These are phyloP conservation scores for Saxophila tyrrhenica DNA, from an alignment of 495 filamentous ascomycete species.

Conservation along the genomic window DNA sequence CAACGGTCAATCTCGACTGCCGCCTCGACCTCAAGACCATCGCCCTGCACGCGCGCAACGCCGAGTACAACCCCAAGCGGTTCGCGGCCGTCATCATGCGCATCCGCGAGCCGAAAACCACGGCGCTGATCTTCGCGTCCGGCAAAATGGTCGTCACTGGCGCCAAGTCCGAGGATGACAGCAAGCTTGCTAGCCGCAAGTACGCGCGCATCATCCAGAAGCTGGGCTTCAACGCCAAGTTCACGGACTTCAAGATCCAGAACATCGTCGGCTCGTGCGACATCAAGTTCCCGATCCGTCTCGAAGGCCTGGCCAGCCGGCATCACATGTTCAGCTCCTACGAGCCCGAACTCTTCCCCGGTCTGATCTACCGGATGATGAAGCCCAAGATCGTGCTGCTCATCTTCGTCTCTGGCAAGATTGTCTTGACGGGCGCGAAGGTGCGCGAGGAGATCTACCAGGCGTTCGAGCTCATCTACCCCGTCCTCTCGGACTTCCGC, in stretches of 20 bases:
- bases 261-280: slow-evolving; percentile 98
- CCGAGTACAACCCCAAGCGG: slow-evolving; percentile 98
- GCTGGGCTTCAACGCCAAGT: slow-evolving; percentile 98
- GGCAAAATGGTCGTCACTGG: slow-evolving; percentile 99
- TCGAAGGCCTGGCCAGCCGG: slow-evolving; percentile 87
- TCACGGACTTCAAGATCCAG: slow-evolving; percentile 99
- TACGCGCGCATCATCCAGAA: slow-evolving; percentile 99
- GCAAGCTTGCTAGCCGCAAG: slow-evolving; percentile 91
- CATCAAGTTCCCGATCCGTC: slow-evolving; percentile 97
- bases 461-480: slow-evolving; percentile 98
- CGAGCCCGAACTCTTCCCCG: slow-evolving; percentile 96
- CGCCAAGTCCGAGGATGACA: slow-evolving; percentile 97
- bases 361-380: slow-evolving; percentile 99
- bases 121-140: slow-evolving; percentile 91
- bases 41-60: slow-evolving; percentile 93
- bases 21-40: slow-evolving; percentile 98
- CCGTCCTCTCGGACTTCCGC: slow-evolving; percentile 63
- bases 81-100: slow-evolving; percentile 99
- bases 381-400: slow-evolving; percentile 98
- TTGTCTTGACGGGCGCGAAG: slow-evolving; percentile 94
- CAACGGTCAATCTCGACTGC: slow-evolving; percentile 97
- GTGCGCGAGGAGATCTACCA: slow-evolving; percentile 98
- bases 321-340: slow-evolving; percentile 99
- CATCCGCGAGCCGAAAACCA: slow-evolving; percentile 98
- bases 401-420: slow-evolving; percentile 98